Evolutionary conservation across 331 rosid genomes (phyloP).

Genomic region (Quercus tomentella): DNA sequence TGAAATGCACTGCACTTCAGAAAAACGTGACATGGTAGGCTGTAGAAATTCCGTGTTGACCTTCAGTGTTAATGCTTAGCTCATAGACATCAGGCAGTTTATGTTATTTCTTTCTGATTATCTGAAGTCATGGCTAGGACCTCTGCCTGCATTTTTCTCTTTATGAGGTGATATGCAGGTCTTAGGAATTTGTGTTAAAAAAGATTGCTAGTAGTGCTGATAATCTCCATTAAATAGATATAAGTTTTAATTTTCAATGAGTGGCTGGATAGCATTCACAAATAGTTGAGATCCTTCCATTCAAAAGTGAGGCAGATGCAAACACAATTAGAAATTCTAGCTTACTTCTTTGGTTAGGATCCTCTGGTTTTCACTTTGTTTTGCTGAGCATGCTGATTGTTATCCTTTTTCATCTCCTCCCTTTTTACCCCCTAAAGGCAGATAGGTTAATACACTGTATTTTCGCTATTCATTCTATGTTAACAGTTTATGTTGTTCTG

Average conservation of each 20-base stretch:
- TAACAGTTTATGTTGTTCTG: background rate
- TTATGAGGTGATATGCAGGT: too few relatives aligned
- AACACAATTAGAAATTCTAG: background rate
- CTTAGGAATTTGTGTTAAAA: too few relatives aligned
- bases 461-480: background rate
- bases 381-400: background rate
- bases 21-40: too few relatives aligned
- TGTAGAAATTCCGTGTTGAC: too few relatives aligned
- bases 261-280: background rate
- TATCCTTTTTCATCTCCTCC: background rate
- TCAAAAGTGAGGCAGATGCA: background rate
- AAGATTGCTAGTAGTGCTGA: too few relatives aligned
- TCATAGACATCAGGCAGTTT: too few relatives aligned
- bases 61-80: too few relatives aligned
- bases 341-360: background rate
- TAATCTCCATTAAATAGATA: background rate
- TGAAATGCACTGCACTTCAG: too few relatives aligned
- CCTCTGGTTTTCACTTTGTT: background rate
- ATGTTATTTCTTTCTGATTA: too few relatives aligned
- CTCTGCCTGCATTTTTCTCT: too few relatives aligned
- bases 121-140: too few relatives aligned
- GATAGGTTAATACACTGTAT: background rate
- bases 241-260: background rate
- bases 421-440: background rate
- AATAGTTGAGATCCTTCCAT: background rate